phyloP scores from a whole-genome alignment of 768 basidiomycete species.

The Infundibulicybe gibba region DNA sequence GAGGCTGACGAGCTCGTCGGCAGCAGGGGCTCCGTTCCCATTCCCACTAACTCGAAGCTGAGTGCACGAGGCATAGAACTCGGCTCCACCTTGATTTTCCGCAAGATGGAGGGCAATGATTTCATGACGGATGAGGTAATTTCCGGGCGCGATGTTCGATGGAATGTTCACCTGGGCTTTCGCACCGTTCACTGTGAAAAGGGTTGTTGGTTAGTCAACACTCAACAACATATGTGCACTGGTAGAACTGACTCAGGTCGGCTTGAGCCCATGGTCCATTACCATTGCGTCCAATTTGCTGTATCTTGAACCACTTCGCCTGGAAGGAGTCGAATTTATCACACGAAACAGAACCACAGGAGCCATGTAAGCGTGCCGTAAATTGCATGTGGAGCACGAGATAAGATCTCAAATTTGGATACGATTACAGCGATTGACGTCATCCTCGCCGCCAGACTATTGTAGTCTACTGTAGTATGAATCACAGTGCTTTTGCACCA shows the following conservation, averaged over 20 bases:
- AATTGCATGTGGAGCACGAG: no score
- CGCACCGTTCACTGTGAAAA: slow-evolving; percentile 31
- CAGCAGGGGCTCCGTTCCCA: slow-evolving; percentile 41
- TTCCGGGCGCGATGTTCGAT: slow-evolving; percentile 53
- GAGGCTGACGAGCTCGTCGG: slow-evolving; percentile 53
- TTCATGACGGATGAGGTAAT: slow-evolving; percentile 77
- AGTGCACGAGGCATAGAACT: slow-evolving; percentile 77
- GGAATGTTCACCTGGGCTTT: slow-evolving; percentile 43
- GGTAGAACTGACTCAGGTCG: slow-evolving; percentile 41
- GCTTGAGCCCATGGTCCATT: slow-evolving; percentile 49
- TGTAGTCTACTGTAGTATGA: no score
- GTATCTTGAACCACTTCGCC: slow-evolving; percentile 76
- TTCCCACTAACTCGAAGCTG: slow-evolving; percentile 55
- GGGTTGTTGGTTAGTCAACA: background rate
- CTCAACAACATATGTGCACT: background rate
- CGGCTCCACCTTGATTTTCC: slow-evolving; percentile 56
- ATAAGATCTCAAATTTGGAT: no score
- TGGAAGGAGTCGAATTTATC: slow-evolving; percentile 52
- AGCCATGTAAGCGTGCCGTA: no score
- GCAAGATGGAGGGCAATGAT: slow-evolving; percentile 77
- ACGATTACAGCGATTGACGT: no score
- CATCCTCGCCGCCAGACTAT: no score
- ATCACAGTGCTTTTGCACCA: no score
- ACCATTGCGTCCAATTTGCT: slow-evolving; percentile 39
- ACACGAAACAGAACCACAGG: slow-evolving; percentile 55